Percentiles rank a stretch among this genome's conserved stretches.
Conservation (phyloP, 2,329 filamentous ascomycete genomes). For the Alternaria tenuissima region DNA sequence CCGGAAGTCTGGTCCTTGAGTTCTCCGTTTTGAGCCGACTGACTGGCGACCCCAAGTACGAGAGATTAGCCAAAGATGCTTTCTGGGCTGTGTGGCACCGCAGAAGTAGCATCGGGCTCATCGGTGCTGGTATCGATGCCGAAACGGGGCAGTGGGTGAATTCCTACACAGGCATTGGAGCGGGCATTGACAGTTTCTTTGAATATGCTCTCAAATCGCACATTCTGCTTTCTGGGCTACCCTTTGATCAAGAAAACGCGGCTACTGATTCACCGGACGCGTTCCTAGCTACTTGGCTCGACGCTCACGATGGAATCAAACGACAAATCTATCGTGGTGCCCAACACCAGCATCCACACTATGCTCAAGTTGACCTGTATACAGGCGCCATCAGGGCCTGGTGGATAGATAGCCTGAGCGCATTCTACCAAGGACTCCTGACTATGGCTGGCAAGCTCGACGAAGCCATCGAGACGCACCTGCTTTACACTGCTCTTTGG, state of each 20-base stretch:
- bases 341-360: constrained; percentile 84
- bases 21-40: constrained; percentile 90
- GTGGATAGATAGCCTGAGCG: constrained; percentile 96
- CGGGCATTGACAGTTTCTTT: constrained; percentile 97
- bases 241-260: constrained; percentile 55
- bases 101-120: constrained; percentile 82
- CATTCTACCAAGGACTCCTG: constrained; percentile 91
- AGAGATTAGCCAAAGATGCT: constrained; percentile 85
- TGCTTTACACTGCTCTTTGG: constrained; percentile 93
- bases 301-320: constrained; percentile 86
- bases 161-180: constrained; percentile 90
- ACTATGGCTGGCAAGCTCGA: constrained; percentile 87
- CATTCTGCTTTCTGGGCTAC: constrained; percentile 81
- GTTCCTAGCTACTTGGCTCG: constrained; percentile 84
- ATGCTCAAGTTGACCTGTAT: constrained; percentile 86
- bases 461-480: constrained; percentile 87
- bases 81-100: constrained; percentile 98
- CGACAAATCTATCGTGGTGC: constrained; percentile 84
- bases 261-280: constrained; percentile 75
- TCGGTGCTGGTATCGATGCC: constrained; percentile 91
- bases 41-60: constrained; percentile 86
- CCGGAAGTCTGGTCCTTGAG: constrained; percentile 93
- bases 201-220: constrained; percentile 97
- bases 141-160: constrained; percentile 91
- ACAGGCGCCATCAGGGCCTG: constrained; percentile 88